Base-by-base conservation (phyloP, 352 stramenopile species). In the Blastocystis sp. region DNA sequence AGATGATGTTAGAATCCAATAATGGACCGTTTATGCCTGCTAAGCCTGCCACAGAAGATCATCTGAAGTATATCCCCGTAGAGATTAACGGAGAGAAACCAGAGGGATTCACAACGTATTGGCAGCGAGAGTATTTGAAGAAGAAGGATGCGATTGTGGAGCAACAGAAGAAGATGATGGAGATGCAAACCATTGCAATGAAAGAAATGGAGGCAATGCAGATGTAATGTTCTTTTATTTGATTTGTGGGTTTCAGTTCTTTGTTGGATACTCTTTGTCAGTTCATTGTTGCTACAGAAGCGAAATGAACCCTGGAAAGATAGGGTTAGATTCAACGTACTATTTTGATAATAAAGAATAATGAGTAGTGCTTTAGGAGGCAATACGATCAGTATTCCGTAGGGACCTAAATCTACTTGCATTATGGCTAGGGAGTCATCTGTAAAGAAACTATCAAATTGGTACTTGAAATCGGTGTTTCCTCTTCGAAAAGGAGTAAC, bases 11-110 rank as follows among this genome's bases (percentile, higher is more conserved):
- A 14, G 32, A 73, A 7, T 19, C 46, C 21, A 57, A 27, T 21
- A 58, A 21, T 56, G 66, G 66, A 16, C 14, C 39, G 27, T 35
- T 56, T 11, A 46, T 19, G 9, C 14, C 29, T 7, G 24, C 32
- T 12, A 57, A 78, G 32, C 16, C 27, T 39, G 16, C 66, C 42
- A 24, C 29, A 49, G 42, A 56, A 24, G 66, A 56, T 21, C 9
- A 56, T 6, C 66, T 78, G 66, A 56, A 57, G 66, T 78, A 78
- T 49, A 57, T 78, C 16, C 66, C 66, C 21, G 66, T 78, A 24
- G 39, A 78, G 66, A 46, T 78, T 21, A 58, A 78, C 66, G 66
- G 66, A 7, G 66, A 78, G 39, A 78, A 39, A 21, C 66, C 66
- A 32, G 39, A 78, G 35, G 66, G 66, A 9, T 78, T 78, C 66